These are phyloP conservation scores for Naganishia antarctica DNA, from an alignment of 768 basidiomycete genomes.

Conservation along the genomic window DNA sequence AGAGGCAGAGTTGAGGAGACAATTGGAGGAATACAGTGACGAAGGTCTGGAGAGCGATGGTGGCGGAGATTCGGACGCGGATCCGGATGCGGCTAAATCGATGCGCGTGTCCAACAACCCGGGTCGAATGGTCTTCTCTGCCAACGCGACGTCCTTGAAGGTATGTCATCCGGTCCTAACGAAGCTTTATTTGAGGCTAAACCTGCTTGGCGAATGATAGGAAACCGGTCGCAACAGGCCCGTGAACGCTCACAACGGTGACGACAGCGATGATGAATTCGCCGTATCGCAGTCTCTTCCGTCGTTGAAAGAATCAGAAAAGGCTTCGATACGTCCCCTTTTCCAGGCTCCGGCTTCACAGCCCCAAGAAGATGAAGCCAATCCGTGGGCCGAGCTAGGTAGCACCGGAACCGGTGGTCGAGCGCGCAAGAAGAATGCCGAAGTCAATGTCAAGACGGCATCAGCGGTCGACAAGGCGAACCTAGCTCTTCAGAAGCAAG, in stretches of 20 bases:
- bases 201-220: background rate
- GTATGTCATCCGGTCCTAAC: background rate
- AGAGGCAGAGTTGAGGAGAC: constrained; percentile 67
- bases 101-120: constrained; percentile 17
- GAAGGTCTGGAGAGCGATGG: constrained; percentile 41
- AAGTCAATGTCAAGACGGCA: constrained; percentile 66
- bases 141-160: constrained; percentile 43
- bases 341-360: background rate
- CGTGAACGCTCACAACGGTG: background rate
- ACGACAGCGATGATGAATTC: background rate
- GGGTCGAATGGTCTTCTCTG: constrained; percentile 63
- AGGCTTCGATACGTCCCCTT: background rate
- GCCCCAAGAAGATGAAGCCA: constrained; percentile 46
- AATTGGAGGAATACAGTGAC: constrained; percentile 57
- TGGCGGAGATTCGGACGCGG: constrained; percentile 37
- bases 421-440: constrained; percentile 67
- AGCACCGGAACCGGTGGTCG: constrained; percentile 51
- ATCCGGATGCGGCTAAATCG: constrained; percentile 35
- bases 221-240: background rate
- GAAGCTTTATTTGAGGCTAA: background rate
- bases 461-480: constrained; percentile 62
- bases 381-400: constrained; percentile 74
- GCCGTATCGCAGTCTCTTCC: constrained; percentile 5
- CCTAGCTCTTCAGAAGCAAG: constrained; percentile 66
- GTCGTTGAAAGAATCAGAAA: constrained; percentile 5